Percentiles rank a stretch among this genome's conserved stretches.
These are phyloP conservation scores for Uromyces viciae-fabae DNA, from an alignment of 1,284 basidiomycete genomes.

Conservation along the genomic window DNA sequence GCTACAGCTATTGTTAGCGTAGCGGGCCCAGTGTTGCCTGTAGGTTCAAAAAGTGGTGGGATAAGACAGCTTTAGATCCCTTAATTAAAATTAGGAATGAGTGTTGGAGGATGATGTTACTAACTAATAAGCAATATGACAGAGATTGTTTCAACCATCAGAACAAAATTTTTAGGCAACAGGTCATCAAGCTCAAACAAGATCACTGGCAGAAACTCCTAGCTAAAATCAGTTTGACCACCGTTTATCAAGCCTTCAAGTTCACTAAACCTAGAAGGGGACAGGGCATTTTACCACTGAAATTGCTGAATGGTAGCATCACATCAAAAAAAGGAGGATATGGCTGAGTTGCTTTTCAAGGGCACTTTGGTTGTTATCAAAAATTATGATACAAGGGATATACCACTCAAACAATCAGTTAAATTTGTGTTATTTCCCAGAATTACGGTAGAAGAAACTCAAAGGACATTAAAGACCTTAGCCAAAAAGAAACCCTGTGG, in stretches of 20 bases:
- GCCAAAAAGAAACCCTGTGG: constrained; percentile 5
- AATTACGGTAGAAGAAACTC: not conserved
- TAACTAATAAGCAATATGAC: not conserved
- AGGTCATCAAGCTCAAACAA: not conserved
- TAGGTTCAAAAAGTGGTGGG: not conserved
- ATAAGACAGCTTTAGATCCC: not conserved
- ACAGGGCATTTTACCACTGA: not conserved
- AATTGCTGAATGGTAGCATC: not conserved
- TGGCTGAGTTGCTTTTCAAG: not conserved
- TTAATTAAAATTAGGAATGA: not conserved
- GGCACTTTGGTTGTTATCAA: not conserved
- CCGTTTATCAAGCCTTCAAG: constrained; percentile 5
- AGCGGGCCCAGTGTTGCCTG: no score
- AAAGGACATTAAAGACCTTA: not conserved
- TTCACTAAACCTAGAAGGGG: not conserved
- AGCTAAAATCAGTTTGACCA: not conserved
- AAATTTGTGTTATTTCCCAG: not conserved
- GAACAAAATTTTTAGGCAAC: not conserved
- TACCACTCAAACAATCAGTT: not conserved
- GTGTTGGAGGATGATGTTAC: not conserved
- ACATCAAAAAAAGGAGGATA: not conserved
- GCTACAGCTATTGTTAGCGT: no score
- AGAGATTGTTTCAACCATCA: not conserved
- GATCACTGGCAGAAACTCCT: not conserved
- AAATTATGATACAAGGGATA: not conserved